Percentiles rank a stretch among this genome's conserved stretches.
phyloP scores from a whole-genome alignment of 257 asterid species.

The Cynanchum wilfordii region DNA sequence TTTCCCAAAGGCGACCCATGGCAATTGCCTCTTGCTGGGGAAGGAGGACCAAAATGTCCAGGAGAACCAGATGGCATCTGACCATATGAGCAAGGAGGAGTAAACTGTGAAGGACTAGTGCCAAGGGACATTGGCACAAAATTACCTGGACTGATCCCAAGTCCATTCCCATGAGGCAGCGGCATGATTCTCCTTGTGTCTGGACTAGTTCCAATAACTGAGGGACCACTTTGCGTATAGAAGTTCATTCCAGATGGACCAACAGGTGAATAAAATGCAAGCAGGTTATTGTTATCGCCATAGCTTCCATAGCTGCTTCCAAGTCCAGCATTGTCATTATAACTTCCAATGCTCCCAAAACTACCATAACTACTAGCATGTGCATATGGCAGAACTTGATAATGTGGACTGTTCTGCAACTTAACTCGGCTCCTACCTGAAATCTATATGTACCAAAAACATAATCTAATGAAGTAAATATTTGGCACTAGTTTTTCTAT shows the following conservation, averaged over 20 bases:
- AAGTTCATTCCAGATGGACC: constrained; percentile 85
- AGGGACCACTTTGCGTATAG: constrained; percentile 59
- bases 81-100: constrained; percentile 82
- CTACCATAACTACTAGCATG: constrained; percentile 96
- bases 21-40: constrained; percentile 84
- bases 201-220: constrained; percentile 81
- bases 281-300: constrained; percentile 78
- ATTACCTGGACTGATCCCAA: constrained; percentile 92
- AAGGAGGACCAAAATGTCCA: constrained; percentile 90
- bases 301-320: constrained; percentile 97
- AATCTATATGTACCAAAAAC: constrained; percentile 44
- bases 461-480: not conserved
- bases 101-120: constrained; percentile 94
- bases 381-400: constrained; percentile 62
- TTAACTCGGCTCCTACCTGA: constrained; percentile 59
- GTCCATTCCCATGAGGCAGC: constrained; percentile 63
- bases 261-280: constrained; percentile 83
- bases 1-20: constrained; percentile 92
- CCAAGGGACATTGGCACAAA: constrained; percentile 93
- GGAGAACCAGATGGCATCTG: constrained; percentile 80
- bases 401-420: constrained; percentile 76
- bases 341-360: constrained; percentile 98
- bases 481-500: not conserved
- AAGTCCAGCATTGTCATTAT: constrained; percentile 64
- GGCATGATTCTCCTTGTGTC: constrained; percentile 82